Percentiles rank a stretch among this genome's conserved stretches.
These are phyloP conservation scores for Catunica adiposa DNA, from an alignment of 2,329 filamentous ascomycete species.

Conservation along the genomic window DNA sequence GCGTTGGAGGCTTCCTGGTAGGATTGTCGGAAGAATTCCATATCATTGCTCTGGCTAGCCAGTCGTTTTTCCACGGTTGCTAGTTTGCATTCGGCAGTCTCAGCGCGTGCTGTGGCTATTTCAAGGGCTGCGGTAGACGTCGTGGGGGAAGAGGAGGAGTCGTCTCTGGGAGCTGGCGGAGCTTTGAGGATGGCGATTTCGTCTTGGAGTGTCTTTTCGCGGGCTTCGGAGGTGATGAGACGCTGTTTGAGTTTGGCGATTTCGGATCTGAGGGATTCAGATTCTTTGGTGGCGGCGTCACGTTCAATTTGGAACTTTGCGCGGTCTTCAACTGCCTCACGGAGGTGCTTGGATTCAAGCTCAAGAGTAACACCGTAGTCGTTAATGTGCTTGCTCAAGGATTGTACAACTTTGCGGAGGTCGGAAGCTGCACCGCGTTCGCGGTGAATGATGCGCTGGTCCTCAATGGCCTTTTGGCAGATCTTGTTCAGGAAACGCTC, in stretches of 20 bases:
- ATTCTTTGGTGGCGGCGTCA: constrained; percentile 20
- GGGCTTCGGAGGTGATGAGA: constrained; percentile 6
- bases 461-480: constrained; percentile 19
- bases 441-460: constrained; percentile 26
- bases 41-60: constrained; percentile 26
- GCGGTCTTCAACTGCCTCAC: constrained; percentile 35
- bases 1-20: constrained; percentile 43
- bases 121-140: not conserved
- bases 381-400: constrained; percentile 29
- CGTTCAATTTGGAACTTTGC: constrained; percentile 31
- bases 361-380: constrained; percentile 29
- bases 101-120: constrained; percentile 4
- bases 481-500: constrained; percentile 11
- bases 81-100: constrained; percentile 5
- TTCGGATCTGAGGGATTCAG: constrained; percentile 19
- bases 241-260: constrained; percentile 24
- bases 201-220: constrained; percentile 23
- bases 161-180: not conserved
- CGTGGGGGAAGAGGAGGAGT: not conserved
- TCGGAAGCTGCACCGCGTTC: constrained; percentile 19
- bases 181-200: constrained; percentile 13
- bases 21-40: constrained; percentile 38
- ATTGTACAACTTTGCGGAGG: constrained; percentile 27
- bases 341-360: constrained; percentile 30
- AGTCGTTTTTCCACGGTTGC: constrained; percentile 22